Evolutionary conservation across 2,329 filamentous ascomycete genomes (phyloP), one percentile per base, ranked within the genome.

Genomic region (Cryphonectria naterciae): DNA sequence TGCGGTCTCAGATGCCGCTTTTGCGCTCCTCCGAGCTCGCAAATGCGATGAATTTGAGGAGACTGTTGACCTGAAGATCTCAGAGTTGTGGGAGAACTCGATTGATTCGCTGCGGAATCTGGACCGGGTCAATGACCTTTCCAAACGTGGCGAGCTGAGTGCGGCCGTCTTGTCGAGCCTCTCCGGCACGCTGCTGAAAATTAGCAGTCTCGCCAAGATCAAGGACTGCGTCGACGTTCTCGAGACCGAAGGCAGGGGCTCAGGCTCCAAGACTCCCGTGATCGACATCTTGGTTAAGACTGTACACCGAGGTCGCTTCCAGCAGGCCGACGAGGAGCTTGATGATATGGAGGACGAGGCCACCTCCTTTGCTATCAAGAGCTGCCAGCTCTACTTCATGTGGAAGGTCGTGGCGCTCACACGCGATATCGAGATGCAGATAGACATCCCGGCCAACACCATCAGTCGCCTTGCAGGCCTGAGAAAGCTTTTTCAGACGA

Each of bases 11-110:
- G 95, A 98, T 80, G 95, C 94, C 19, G 92, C 92, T 39, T 87
- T 90, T 32, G 93, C 95, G 6, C 88, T 99, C 52, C 83, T 97
- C 43, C 94, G 97, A 78, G 94, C 95, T 11, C 91, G 93, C 74
- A 91, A 91, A 72, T 95, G 94, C 73, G 94, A 96, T 72, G 95
- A 97, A 77, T 88, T 97, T 46, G 92, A 95, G 75, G 96, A 99
- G 76, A 84, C 94, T 17, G 92, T 94, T 1, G 92, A 96, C 73
- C 88, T 86, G 77, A 97, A 95, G 78, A 84, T 98, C 13, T 89
- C 92, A 37, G 86, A 90, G 60, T 84, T 98, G 7, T 98, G 96
- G 94, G 94, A 98, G 74, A 93, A 94, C 74, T 89, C 91, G 6
- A 86, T 93, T 68, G 91, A 91, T 75, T 88, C 91, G 2, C 86